Conservation (phyloP, 345 rosid genomes). For the Dipteronia sinensis region DNA sequence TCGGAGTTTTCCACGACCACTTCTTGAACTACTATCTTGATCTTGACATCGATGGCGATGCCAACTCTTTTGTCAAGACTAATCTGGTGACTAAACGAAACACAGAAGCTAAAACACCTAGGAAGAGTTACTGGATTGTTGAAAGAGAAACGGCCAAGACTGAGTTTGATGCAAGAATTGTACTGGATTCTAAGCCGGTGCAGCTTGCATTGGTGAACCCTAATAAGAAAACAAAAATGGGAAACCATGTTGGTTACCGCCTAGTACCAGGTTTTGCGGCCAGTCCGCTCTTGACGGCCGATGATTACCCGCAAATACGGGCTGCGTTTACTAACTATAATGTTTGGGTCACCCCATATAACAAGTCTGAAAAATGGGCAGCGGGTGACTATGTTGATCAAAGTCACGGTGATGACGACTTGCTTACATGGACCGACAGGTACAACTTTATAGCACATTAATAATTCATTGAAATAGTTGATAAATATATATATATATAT, state of each 20-base stretch:
- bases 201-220: slow-evolving; percentile 42
- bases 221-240: slow-evolving; percentile 37
- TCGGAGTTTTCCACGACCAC: slow-evolving; percentile 45
- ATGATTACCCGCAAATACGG: slow-evolving; percentile 41
- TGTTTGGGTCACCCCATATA: slow-evolving; percentile 44
- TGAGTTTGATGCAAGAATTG: slow-evolving; percentile 36
- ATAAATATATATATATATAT: neutral
- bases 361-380: slow-evolving; percentile 44
- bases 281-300: slow-evolving; percentile 22
- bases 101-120: slow-evolving; percentile 26
- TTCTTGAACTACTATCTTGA: slow-evolving; percentile 47
- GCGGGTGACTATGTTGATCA: slow-evolving; percentile 36
- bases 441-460: too few species aligned
- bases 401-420: slow-evolving; percentile 37
- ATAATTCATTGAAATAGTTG: too few species aligned
- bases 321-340: slow-evolving; percentile 35
- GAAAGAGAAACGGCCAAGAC: slow-evolving; percentile 35
- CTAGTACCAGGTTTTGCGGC: slow-evolving; percentile 27
- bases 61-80: slow-evolving; percentile 45
- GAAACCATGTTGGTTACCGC: slow-evolving; percentile 41
- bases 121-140: slow-evolving; percentile 48
- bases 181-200: slow-evolving; percentile 30
- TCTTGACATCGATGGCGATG: slow-evolving; percentile 42
- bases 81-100: slow-evolving; percentile 24
- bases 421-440: slow-evolving; percentile 30